Percentiles rank a stretch among this genome's conserved stretches.
Conservation (phyloP, 768 basidiomycete species). For the Russula ochroleuca region DNA sequence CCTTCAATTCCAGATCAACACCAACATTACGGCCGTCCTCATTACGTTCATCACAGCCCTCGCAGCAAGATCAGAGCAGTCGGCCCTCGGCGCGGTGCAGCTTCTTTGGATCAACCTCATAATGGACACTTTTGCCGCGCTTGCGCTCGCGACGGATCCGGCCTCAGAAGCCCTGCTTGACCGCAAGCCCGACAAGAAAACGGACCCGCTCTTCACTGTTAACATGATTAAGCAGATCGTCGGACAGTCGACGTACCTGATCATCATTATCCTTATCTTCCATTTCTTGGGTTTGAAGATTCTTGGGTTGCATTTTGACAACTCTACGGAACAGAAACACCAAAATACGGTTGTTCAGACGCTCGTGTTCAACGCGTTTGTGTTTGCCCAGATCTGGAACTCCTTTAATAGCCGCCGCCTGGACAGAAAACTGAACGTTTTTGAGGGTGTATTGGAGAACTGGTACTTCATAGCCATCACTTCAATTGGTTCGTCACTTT, state of each 20-base stretch:
- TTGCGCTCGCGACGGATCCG: constrained; percentile 95
- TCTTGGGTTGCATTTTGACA: constrained; percentile 47
- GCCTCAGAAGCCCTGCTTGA: constrained; percentile 76
- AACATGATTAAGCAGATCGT: constrained; percentile 98
- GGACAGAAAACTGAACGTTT: constrained; percentile 83
- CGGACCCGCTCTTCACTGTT: constrained; percentile 81
- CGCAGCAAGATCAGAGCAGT: constrained; percentile 65
- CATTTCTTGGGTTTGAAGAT: constrained; percentile 80
- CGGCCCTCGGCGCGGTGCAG: constrained; percentile 94
- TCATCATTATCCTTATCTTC: constrained; percentile 75
- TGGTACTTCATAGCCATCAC: constrained; percentile 84
- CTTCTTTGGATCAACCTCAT: constrained; percentile 98
- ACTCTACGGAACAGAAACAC: constrained; percentile 34
- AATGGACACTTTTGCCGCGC: constrained; percentile 98
- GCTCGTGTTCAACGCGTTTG: constrained; percentile 96
- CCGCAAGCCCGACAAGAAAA: constrained; percentile 87
- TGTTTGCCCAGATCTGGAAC: constrained; percentile 98
- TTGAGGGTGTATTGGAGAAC: constrained; percentile 76
- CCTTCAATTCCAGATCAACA: constrained; percentile 90
- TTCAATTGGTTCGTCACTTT: constrained; percentile 58
- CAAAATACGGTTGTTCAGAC: constrained; percentile 61
- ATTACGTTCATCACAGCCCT: constrained; percentile 92
- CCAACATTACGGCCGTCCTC: constrained; percentile 92
- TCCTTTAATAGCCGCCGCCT: constrained; percentile 87
- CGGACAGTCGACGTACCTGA: constrained; percentile 86